A percentile compares a stretch with the other conserved stretches of the same genome.
These are phyloP conservation scores for Larix kaempferi DNA, from an alignment of 75 land plant genomes.

Conservation along the genomic window DNA sequence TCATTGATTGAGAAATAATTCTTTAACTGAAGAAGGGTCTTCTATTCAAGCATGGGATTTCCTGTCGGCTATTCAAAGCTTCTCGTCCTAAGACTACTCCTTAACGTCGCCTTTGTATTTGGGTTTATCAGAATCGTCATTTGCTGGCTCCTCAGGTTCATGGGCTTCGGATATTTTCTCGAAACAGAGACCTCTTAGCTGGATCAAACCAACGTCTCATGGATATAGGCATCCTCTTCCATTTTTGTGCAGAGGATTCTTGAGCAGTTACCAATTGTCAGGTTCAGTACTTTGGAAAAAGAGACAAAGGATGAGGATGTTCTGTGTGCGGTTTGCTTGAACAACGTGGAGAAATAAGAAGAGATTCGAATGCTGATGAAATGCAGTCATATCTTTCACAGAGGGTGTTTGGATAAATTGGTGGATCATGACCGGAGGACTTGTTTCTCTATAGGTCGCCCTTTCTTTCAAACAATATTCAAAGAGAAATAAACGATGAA, in stretches of 20 bases:
- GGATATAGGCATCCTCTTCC: no score
- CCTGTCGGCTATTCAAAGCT: slow-evolving; percentile 56
- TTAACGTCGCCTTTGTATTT: slow-evolving; percentile 33
- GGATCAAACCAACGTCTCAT: no score
- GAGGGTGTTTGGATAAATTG: slow-evolving; percentile 66
- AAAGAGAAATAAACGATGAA: neutral
- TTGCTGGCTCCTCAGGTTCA: slow-evolving; percentile 8
- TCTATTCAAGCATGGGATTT: slow-evolving; percentile 27
- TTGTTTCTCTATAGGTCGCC: slow-evolving; percentile 50
- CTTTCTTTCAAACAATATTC: neutral
- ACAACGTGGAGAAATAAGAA: slow-evolving; percentile 40
- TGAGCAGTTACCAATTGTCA: slow-evolving; percentile 45
- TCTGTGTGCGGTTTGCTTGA: slow-evolving; percentile 56
- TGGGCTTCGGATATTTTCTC: slow-evolving; percentile 44
- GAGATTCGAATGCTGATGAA: slow-evolving; percentile 52
- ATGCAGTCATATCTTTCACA: slow-evolving; percentile 71
- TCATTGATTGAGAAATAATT: neutral
- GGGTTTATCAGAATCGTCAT: slow-evolving; percentile 21
- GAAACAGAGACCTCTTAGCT: slow-evolving; percentile 13
- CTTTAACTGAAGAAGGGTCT: neutral
- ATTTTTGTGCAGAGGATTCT: slow-evolving; percentile 25
- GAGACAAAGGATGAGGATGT: neutral
- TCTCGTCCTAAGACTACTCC: slow-evolving; percentile 35
- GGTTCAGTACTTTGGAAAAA: slow-evolving; percentile 20
- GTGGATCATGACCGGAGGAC: slow-evolving; percentile 60